Evolutionary conservation across 805 yeast genomes (phyloP), one percentile per base, ranked within the genome.

Genomic region (Priceomyces castillae): DNA sequence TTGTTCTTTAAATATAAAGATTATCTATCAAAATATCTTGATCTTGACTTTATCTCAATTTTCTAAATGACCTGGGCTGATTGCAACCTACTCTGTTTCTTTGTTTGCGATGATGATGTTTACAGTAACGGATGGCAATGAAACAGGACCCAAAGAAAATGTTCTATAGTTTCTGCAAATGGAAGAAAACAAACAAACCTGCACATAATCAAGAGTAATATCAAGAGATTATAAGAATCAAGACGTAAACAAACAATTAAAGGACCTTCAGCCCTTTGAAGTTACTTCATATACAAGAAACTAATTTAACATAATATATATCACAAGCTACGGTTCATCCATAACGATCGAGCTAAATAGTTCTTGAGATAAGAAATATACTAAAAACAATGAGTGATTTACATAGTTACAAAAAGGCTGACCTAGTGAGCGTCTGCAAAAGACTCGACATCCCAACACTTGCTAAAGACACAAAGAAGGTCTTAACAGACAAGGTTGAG

Each of bases 391-490:
- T 69, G 74, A 59, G 69, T 37, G 69, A 65, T 30, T 65, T 58
- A 53, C 54, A 52, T 33, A 47, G 56, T 34, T 65, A 53, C 49
- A 71, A 65, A 50, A 71, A 71, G 53, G 72, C 73, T 34, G 76
- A 71, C 41, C 59, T 71, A 47, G 56, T 64, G 50, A 54, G 51
- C 34, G 66, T 62, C 31, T 64, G 65, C 46, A 62, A 54, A 33
- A 65, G 64, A 46, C 62, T 65, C 31, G 74, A 66, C 28, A 49
- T 69, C 23, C 53, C 59, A 38, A 58, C 64, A 30, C 52, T 59
- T 39, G 47, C 67, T 34, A 71, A 70, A 50, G 74, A 69, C 51
- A 70, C 75, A 36, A 71, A 71, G 56, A 67, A 62, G 51, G 55
- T 64, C 3, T 64, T 71, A 54, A 54, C 68, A 22, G 74, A 69